Evolutionary conservation across 345 rosid genomes (phyloP), one percentile per base, ranked within the genome.

Genomic region (Eucalyptus regnans): DNA sequence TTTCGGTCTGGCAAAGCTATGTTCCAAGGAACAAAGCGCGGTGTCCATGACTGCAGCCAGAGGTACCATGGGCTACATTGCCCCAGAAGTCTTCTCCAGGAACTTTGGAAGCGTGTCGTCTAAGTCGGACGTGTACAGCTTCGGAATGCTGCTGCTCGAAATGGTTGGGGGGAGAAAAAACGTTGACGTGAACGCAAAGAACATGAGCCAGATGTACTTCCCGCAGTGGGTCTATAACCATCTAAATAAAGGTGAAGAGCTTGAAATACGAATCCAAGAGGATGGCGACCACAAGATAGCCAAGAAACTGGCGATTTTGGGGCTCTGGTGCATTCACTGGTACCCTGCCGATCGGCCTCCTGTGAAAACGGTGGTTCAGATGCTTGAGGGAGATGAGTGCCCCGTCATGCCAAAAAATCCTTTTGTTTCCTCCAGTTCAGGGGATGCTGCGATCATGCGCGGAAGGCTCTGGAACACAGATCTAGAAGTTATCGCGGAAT

Each of bases 1-100:
- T 64, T 91, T 92, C 23, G 93, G 93, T 3, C 90, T 91, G 18
- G 92, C 93, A 18, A 92, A 92, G 62, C 16, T 92, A 48, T 89
- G 86, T n/a, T 49, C 90, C 2, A 50, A 23, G 71, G 90, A 86
- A 3, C 56, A 88, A 12, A 88, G 84, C 2, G 79, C 48, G 0
- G 89, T 90, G 16, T 37, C 89, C n/a, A 49, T 90, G 43, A 90
- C 93, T 4, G 84, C 81, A 6, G 90, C 90, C 43, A 60, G 93
- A 16, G 93, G 93, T 25, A 90, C 93, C 9, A 85, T 87, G 80
- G 89, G 91, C 2, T 91, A 89, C 62, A 89, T 89, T 12, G 90
- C 90, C 5, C 90, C 90, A 8, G 90, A 87, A 79, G 76, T 87
- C 87, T 86, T 88, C 46, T 88, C 62, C 48, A 83, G 58, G 46